phyloP scores from a whole-genome alignment of 2,329 filamentous ascomycete species.

The Fusarium hostae region DNA sequence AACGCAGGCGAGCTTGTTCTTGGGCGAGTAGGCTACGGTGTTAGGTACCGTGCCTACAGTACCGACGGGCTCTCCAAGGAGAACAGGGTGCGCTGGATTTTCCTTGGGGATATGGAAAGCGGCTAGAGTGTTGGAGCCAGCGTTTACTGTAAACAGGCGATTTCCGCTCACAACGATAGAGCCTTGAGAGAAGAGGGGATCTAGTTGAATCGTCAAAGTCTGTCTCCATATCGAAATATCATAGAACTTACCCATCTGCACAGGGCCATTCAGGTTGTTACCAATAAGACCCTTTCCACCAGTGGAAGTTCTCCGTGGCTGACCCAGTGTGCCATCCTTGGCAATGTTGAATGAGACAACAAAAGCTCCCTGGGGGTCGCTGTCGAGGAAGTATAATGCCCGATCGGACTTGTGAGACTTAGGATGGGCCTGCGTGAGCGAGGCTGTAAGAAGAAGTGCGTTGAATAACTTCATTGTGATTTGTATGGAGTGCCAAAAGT shows the following conservation, averaged over 20 bases:
- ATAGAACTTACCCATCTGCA: not conserved
- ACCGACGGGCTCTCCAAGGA: not conserved
- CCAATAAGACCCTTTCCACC: constrained; percentile 1
- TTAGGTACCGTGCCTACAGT: constrained; percentile 4
- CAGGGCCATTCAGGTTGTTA: not conserved
- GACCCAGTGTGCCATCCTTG: not conserved
- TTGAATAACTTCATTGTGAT: not conserved
- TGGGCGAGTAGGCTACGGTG: constrained; percentile 5
- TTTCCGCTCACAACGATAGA: not conserved
- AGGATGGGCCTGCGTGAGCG: not conserved
- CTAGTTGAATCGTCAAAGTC: not conserved
- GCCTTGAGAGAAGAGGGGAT: not conserved
- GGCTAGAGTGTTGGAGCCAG: constrained; percentile 8
- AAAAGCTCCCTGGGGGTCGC: constrained; percentile 5
- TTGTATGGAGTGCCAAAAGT: rapidly evolving
- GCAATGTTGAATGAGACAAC: constrained; percentile 5
- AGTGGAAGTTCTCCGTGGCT: not conserved
- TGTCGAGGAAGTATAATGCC: constrained; percentile 11
- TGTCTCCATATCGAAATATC: too few relatives aligned
- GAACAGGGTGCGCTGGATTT: not conserved
- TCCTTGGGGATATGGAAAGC: constrained; percentile 3
- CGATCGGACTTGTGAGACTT: not conserved
- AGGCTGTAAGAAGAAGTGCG: not conserved
- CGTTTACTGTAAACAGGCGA: constrained; percentile 1
- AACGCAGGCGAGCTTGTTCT: constrained; percentile 3